Evolutionary conservation across 345 rosid species (phyloP).

Genomic region (Noccaea caerulescens): DNA sequence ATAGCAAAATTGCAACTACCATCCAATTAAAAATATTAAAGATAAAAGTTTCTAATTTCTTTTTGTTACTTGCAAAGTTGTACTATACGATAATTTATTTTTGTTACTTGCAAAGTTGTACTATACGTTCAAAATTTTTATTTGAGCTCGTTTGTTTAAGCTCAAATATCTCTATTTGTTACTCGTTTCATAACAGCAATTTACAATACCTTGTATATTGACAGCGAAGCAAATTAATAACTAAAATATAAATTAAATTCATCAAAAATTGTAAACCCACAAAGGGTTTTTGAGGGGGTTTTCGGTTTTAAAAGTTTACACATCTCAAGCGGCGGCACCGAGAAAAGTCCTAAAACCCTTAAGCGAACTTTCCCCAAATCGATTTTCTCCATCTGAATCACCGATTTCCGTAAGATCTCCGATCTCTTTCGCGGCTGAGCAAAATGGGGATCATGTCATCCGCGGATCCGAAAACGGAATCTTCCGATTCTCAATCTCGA

Average conservation of each 20-base stretch:
- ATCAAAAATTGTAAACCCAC: not conserved
- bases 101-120: too few species aligned
- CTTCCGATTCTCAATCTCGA: slow-evolving; percentile 31
- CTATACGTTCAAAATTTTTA: too few species aligned
- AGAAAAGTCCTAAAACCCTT: slow-evolving; percentile 4
- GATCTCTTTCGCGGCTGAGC: slow-evolving; percentile 10
- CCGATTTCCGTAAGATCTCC: slow-evolving; percentile 4
- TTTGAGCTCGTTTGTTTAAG: too few species aligned
- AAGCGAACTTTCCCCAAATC: not conserved
- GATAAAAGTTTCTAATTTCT: too few species aligned
- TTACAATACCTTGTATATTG: too few species aligned
- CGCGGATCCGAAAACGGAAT: slow-evolving; percentile 35
- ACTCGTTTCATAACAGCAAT: too few species aligned
- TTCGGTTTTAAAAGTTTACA: slow-evolving; percentile 19
- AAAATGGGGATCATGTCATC: slow-evolving; percentile 38
- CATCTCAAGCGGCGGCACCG: slow-evolving; percentile 32
- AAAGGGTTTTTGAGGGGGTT: slow-evolving; percentile 31
- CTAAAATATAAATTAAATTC: too few species aligned
- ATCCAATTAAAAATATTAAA: not conserved
- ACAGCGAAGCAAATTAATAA: too few species aligned
- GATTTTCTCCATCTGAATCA: slow-evolving; percentile 15
- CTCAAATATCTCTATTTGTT: too few species aligned
- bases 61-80: too few species aligned
- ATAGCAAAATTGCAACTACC: not conserved
- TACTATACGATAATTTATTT: too few species aligned